A percentile compares a stretch with the other conserved stretches of the same genome.
Evolutionary conservation across 2,329 filamentous ascomycete genomes (phyloP).

Genomic region (Botrytis fabae): DNA sequence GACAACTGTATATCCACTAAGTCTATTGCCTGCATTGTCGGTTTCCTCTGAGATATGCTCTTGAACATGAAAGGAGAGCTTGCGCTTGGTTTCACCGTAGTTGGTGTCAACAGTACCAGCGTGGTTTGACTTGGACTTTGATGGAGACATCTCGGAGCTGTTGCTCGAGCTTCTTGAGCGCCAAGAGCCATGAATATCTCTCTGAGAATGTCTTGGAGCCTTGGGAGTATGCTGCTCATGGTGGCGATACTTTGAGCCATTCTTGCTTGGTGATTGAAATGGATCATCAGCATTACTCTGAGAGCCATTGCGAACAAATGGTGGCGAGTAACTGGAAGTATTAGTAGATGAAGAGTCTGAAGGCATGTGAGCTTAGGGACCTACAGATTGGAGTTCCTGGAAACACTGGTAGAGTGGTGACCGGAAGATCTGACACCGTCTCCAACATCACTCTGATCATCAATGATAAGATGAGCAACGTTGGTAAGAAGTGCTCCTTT

Average conservation of each 20-base stretch:
- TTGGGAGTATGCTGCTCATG: constrained; percentile 33
- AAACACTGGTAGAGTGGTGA: constrained; percentile 26
- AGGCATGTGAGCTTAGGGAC: constrained; percentile 7
- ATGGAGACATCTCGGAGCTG: constrained; percentile 25
- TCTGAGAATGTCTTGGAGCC: constrained; percentile 28
- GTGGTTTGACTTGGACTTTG: constrained; percentile 11
- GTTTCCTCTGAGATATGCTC: constrained; percentile 25
- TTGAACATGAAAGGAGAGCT: constrained; percentile 26
- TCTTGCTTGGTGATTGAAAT: constrained; percentile 30
- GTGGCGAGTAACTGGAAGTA: constrained; percentile 34
- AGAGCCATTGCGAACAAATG: constrained; percentile 36
- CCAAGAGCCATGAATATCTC: constrained; percentile 35
- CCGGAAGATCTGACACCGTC: constrained; percentile 26
- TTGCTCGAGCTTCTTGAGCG: constrained; percentile 34
- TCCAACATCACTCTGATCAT: constrained; percentile 27
- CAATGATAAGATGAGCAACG: constrained; percentile 25
- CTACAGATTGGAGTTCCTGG: constrained; percentile 30
- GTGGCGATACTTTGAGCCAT: constrained; percentile 12
- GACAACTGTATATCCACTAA: constrained; percentile 24
- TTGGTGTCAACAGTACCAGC: constrained; percentile 6
- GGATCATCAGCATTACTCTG: constrained; percentile 33
- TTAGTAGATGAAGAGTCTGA: constrained; percentile 9
- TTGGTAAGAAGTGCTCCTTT: constrained; percentile 24
- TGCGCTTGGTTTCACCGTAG: constrained; percentile 26
- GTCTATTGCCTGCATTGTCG: constrained; percentile 13